Base-by-base conservation (phyloP, 2,329 filamentous ascomycete species). In the Raffaelea deltoideospora region DNA sequence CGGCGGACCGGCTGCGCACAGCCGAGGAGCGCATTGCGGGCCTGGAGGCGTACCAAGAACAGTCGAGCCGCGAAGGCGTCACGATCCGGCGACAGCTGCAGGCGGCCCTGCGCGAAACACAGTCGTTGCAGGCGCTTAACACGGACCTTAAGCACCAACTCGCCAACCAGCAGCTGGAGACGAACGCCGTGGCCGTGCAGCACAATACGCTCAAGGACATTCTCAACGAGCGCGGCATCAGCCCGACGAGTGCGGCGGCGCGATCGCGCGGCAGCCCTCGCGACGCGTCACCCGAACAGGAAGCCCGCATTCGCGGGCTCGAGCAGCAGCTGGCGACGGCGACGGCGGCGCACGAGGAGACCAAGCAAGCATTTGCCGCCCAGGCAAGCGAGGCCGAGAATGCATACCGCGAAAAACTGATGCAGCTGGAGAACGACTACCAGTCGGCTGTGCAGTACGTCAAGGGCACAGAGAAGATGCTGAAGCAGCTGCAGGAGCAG, bases 391-490 rank as follows among this genome's bases (percentile, higher is more conserved):
- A 93, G 50, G 79, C 85, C n/a, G 88, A 93, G 53, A 70, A 76
- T 38, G 73, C 82, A 33, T 96, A 93, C 60, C 81, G 87, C 43
- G 87, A 95, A 54, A 95, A 95, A 57, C 69, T 98, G 36, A 74
- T 84, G 41, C 87, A 94, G 53, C 74, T 98, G 23, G 87, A 96
- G 59, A 93, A 87, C 53, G 90, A 98, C 55, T 95, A 98, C 54
- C 86, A 95, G 57, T 94, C 90, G 30, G 88, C 90, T 14, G 87
- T 96, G 34, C 90, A 95, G 57, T 98, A 98, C 52, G 84, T 98
- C 47, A 92, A 94, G 58, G 90, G 90, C 40, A 96, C 90, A 2
- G 90, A 98, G 59, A 96, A 95, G 69, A 95, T 98, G 86, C 72
- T 98, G 34, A 87, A 90, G 58, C 88, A 92, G 57, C 88, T 98